These are phyloP conservation scores for Monosporascus sp. DNA, from an alignment of 2,329 filamentous ascomycete species.

Conservation along the genomic window DNA sequence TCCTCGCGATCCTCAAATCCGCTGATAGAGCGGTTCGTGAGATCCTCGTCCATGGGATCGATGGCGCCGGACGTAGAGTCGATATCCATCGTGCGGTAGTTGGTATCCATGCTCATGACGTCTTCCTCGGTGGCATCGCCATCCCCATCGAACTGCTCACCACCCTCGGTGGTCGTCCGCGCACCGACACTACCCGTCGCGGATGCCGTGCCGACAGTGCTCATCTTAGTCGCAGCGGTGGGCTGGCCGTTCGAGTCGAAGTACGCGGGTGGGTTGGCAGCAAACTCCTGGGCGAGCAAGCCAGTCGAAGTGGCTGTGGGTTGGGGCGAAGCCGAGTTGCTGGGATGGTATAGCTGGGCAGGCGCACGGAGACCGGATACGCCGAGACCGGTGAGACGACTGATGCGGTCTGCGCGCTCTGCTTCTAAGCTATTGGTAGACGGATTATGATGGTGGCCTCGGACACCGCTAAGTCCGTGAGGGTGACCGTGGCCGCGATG, in stretches of 20 bases:
- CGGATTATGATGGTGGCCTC: conserved; percentile 52
- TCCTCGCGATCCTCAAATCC: conserved; percentile 71
- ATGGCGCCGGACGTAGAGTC: conserved; percentile 33
- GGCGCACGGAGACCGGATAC: conserved; percentile 68
- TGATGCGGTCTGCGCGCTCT: conserved; percentile 91
- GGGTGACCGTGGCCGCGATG: conserved; percentile 71
- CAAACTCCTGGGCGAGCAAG: conserved; percentile 34
- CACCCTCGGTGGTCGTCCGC: conserved; percentile 45
- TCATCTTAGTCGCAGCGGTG: conserved; percentile 67
- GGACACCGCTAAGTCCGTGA: conserved; percentile 44
- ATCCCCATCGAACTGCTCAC: conserved; percentile 46
- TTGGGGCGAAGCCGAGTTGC: conserved; percentile 38
- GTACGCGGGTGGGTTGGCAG: conserved; percentile 58
- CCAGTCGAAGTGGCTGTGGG: conserved; percentile 46
- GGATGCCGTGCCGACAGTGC: conserved; percentile 85
- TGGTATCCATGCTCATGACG: conserved; percentile 65
- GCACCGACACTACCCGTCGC: conserved; percentile 75
- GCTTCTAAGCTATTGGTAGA: conserved; percentile 76
- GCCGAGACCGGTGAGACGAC: conserved; percentile 84
- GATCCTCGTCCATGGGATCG: conserved; percentile 31
- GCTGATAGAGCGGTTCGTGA: conserved; percentile 40
- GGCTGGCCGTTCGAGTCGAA: conserved; percentile 73
- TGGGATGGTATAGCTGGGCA: conserved; percentile 21
- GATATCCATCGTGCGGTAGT: conserved; percentile 52
- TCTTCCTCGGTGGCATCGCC: conserved; percentile 55